Percentiles rank a stretch among this genome's conserved stretches.
These are phyloP conservation scores for Trichosporon coremiiforme DNA, from an alignment of 1,284 basidiomycete genomes.

Conservation along the genomic window DNA sequence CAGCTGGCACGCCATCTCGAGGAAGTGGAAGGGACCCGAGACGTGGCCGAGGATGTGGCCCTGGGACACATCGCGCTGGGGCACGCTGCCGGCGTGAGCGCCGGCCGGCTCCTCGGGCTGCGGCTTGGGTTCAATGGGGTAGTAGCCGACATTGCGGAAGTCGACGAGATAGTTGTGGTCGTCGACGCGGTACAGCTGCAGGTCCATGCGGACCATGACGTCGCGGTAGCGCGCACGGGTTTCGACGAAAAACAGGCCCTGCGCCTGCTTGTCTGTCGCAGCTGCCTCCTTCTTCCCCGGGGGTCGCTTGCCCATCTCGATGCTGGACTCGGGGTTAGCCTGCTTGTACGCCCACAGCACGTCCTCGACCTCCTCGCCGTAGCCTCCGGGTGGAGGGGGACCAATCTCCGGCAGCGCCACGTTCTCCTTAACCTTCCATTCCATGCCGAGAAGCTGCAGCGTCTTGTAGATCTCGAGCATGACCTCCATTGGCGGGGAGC, in stretches of 20 bases:
- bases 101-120: constrained; percentile 57
- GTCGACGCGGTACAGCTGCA: constrained; percentile 95
- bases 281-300: constrained; percentile 56
- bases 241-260: constrained; percentile 87
- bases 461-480: constrained; percentile 99
- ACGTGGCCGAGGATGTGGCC: constrained; percentile 59
- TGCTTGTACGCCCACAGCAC: constrained; percentile 59
- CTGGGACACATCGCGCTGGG: neutral
- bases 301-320: constrained; percentile 43
- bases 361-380: constrained; percentile 49
- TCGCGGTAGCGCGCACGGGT: constrained; percentile 85
- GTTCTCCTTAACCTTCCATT: constrained; percentile 69
- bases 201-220: constrained; percentile 93
- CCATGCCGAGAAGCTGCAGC: constrained; percentile 89
- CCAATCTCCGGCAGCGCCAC: constrained; percentile 72
- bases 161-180: constrained; percentile 96
- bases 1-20: constrained; percentile 82
- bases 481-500: constrained; percentile 97
- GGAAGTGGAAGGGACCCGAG: constrained; percentile 88
- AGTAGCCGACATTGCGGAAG: constrained; percentile 95
- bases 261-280: constrained; percentile 59
- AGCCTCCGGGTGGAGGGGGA: constrained; percentile 43
- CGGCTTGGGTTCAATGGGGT: constrained; percentile 56
- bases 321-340: constrained; percentile 39
- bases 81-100: constrained; percentile 21